Base-by-base conservation (phyloP, 805 yeast genomes). In the Lipomyces japonicus region DNA sequence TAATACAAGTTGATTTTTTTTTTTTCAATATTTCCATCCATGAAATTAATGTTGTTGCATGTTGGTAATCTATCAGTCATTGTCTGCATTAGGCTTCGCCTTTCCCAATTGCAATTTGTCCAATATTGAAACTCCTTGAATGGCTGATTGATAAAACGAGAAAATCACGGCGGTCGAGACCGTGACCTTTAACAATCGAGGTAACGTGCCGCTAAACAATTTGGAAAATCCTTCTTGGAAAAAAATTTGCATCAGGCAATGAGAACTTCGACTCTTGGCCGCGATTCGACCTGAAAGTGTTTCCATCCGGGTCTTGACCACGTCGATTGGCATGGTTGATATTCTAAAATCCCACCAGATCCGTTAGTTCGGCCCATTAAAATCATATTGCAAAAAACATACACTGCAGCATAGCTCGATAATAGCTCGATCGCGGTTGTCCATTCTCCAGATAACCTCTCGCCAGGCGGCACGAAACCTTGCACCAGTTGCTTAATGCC, bases 241-340 rank as follows among this genome's bases (percentile, higher is more conserved):
- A 55, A 68, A 66, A 4, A 70, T 59, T 36, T 62, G 48, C 58
- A 67, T 68, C 10, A 69, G 61, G 47, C 73, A 66, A 19, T 58
- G 46, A 38, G 70, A 44, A 35, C 70, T 64, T 37, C 59, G 49
- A 47, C 66, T 62, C 2, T 68, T 64, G 54, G 72, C 71, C 19
- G 62, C 59, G 44, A 56, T 52, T 18, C 64, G 53, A 18, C 70
- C 73, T 41, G 68, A 64, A 10, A 66, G 59, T n/a, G 88, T 79
- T 71, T 91, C 97, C 72, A 90, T 90, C 71, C 97, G 79, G 28
- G 98, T 91, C 76, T 91, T 91, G 65, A 93, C 96, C 57, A 93
- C 96, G 69, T 91, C 98, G 65, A 91, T 74, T 39, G 98, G 98
- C 68, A 49, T 50, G 88, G 97, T 0, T 96, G 90, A 0, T 78